Base-by-base conservation (phyloP, 2,329 filamentous ascomycete genomes). In the Xylaria digitata region DNA sequence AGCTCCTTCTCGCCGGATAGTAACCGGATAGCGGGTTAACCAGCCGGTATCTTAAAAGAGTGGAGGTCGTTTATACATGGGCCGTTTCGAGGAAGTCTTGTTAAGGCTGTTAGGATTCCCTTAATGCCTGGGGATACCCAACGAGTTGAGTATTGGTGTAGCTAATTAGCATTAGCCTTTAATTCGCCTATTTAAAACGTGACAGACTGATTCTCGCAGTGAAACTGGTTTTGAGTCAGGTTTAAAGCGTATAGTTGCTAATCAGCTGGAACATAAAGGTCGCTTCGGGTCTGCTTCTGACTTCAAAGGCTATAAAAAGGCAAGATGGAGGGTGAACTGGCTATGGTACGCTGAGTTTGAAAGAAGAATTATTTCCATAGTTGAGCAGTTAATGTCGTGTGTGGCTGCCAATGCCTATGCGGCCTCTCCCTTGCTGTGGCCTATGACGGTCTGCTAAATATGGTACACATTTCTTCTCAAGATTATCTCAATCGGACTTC, bases 21-120 rank as follows among this genome's bases (percentile, higher is more conserved):
- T 19, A 32, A 32, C 32, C 21, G 11, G 21, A 55, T 23, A 15
- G 37, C 32, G n/a, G 32, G n/a, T 6, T 40, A 53, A 21, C 13
- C 7, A 4, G 52, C 19, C 42, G 7, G 17, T 9, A 42, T 55
- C 9, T 55, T 4, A 55, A 37, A 53, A 26, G 8, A 21, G 8
- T 23, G 45, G 32, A 49, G 17, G 37, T 43, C n/a, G 52, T 49
- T 8, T 13, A 42, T n/a, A 30, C 11, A 63, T 59, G 46, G 37
- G 40, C 23, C 23, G 8, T 15, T 8, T n/a, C n/a, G 55, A 13
- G 43, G 19, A 17, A 23, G n/a, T 32, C 43, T n/a, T 23, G 13
- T 32, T 32, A 17, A 17, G 23, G 19, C 49, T 42, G 1, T 42
- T 13, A 17, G 48, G 15, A 48, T 21, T 46, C 19, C 21, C 48